Base-by-base conservation (phyloP, 805 yeast species). In the Barnettozyma wickerhamii region DNA sequence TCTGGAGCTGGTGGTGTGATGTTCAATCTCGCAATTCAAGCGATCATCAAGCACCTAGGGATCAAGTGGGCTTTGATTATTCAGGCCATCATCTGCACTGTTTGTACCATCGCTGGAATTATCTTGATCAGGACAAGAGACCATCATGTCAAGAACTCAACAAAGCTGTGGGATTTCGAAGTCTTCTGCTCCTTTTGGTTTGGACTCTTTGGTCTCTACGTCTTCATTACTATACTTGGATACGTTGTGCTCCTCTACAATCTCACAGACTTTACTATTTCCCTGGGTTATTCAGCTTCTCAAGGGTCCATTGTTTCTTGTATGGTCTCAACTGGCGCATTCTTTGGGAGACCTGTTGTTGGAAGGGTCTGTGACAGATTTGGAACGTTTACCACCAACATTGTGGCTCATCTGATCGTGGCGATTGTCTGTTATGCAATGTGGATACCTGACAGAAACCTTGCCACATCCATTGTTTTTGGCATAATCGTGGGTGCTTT, bases 271-370 rank as follows among this genome's bases (percentile, higher is more conserved):
- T 78, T 74, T 49, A 77, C 85, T 9, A 64, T 71, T 3, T 72
- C 81, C 4, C 50, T 80, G 41, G 87, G 87, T 1, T 80, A 79
- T 49, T 47, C 72, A 3, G 62, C 72, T 2, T 50, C 63, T 18
- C 76, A 79, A 45, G 83, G 83, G 2, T 71, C 84, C 1, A 61
- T 73, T 15, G 81, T 76, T 5, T 60, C 81, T 1, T 79, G 84
- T 14, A 72, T 78, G 79, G 65, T 75, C 7, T 73, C 78, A 34
- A 71, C 75, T 5, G 85, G 85, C 1, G 70, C 72, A 3, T 59
- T 72, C 12, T 43, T 69, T 31, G 82, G 81, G 4, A 64, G 86
- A 48, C 86, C 87, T 1, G 7, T 56, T 0, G 66, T 72, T 13
- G 86, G 87, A 2, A 51, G 58, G 15, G 14, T 76, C 3, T 62